Evolutionary conservation across 2,329 filamentous ascomycete genomes (phyloP), one percentile per base, ranked within the genome.

Genomic region (Dactylonectria estremocensis): DNA sequence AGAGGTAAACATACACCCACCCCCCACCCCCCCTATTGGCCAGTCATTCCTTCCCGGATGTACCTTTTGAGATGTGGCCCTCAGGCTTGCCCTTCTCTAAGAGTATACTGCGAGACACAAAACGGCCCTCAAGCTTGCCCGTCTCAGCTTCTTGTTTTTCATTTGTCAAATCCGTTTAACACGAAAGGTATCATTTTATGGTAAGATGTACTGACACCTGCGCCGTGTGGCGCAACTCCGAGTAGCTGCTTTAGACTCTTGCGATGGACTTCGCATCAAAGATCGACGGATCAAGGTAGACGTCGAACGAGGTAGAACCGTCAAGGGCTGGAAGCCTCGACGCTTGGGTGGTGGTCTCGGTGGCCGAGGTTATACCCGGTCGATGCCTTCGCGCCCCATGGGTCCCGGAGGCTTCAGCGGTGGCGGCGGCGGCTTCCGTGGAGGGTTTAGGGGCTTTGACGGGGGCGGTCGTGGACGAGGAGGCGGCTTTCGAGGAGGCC

Each of bases 271-370:
- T 78, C 91, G 92, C 74, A 97, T 99, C 84, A 97, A 95, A 80
- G 95, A 97, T 79, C 91, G 95, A 78, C 91, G 92, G 76, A 93
- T 98, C 77, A 90, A 97, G 79, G 95, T 98, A 77, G 96, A 99
- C 79, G 95, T 98, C 68, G 96, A 99, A 83, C 92, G 96, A 78
- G 96, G 96, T 73, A 92, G 96, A 74, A 98, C 96, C 35, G 94
- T 98, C 46, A 93, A 93, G 78, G 94, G 93, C 55, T 99, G 96
- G 96, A 93, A 93, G 78, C 96, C 96, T 69, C 92, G 93, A 74
- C 92, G 96, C 71, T 92, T 97, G 59, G 96, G 95, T 65, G 96
- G 96, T 72, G 96, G 96, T 53, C 89, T 98, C 3, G 96, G 96
- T 69, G 95, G 95, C 52, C 91, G 96, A 76, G 93, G 94, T 71